Base-by-base conservation (phyloP, 192 early-diverging fungal genomes). In the Coemansia sp. region DNA sequence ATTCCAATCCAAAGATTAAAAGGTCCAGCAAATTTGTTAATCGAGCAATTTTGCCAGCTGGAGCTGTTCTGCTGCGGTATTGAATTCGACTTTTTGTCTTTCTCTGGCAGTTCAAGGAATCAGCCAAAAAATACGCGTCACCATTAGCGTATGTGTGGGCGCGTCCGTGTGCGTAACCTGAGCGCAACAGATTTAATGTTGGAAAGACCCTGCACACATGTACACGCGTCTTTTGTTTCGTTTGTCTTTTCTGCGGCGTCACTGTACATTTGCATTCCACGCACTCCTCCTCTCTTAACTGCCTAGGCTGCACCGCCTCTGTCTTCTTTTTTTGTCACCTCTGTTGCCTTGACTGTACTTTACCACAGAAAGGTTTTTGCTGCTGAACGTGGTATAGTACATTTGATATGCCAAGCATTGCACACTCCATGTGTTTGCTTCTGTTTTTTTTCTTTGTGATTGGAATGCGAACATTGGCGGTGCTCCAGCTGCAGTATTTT, bases 361-460 rank as follows among this genome's bases (percentile, higher is more conserved):
- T 13, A 50, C 5, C 8, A 50, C 49, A 50, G 23, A 12, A 9
- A 44, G 32, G 15, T 43, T 45, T 32, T 49, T 67, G 58, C 67
- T 59, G 45, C 48, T 60, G 48, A 37, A 16, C 21, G 26, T 39
- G 67, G 67, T 68, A 59, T 68, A 68, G 67, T 68, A 44, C 10
- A 7, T 50, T 26, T 19, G 32, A 37, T 26, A 49, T n/a, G 37
- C 12, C 43, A 39, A 67, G 59, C 65, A 23, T 57, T 38, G 47
- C 52, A 50, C 52, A 54, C 52, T 32, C 32, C 32, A 32, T 32
- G 32, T 32, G 32, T 32, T 32, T 32, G 32, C 32, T 32, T 32
- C 4, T 32, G 32, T 32, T 32, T 32, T 32, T 32, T 32, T 32
- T 1, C 32, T 32, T 32, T 32, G 32, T 1, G 32, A 0, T 2